phyloP scores from a whole-genome alignment of 148 eudicot species.

The Camellia lanceoleosa region DNA sequence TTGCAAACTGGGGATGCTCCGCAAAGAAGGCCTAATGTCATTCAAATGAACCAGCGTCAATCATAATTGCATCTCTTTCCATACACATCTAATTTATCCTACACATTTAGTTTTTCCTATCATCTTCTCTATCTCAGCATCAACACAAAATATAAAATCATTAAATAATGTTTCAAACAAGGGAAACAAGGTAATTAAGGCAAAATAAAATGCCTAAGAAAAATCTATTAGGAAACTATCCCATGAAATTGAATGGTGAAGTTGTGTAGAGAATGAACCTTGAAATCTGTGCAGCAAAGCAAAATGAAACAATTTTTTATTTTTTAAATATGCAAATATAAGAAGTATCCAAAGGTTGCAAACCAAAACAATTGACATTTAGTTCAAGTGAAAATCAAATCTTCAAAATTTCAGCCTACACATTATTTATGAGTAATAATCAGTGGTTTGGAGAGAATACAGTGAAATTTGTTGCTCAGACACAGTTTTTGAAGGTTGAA shows the following conservation, averaged over 20 bases:
- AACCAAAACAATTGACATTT: background rate
- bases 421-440: background rate
- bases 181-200: background rate
- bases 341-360: background rate
- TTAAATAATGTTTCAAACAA: background rate
- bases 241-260: background rate
- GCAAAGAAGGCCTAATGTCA: conserved; percentile 68
- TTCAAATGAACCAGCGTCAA: conserved; percentile 11
- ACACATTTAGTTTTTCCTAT: background rate
- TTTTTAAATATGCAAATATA: background rate
- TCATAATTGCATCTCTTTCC: background rate
- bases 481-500: background rate
- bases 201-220: background rate
- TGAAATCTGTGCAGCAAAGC: too few relatives aligned
- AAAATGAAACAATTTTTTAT: too few relatives aligned
- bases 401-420: background rate
- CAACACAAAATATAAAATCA: background rate
- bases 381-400: background rate
- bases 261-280: background rate
- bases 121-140: conserved; percentile 4
- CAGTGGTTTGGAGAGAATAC: background rate
- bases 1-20: conserved; percentile 64
- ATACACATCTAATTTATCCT: background rate
- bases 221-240: background rate
- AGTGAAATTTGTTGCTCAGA: conserved; percentile 5